phyloP scores from a whole-genome alignment of 495 filamentous ascomycete species.

The Parmelia sp. region DNA sequence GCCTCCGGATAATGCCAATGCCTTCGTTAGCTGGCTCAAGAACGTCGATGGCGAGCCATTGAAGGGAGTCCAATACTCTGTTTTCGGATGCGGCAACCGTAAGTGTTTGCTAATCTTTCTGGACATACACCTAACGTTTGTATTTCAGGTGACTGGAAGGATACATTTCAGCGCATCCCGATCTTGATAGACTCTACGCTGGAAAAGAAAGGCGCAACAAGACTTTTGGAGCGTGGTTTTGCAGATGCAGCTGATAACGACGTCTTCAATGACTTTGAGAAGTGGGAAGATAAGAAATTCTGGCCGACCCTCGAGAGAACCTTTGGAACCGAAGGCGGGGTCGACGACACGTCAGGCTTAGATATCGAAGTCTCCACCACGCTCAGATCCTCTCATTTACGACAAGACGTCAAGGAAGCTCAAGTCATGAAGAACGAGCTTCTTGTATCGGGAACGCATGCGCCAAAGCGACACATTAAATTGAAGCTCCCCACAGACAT shows the following conservation, averaged over 20 bases:
- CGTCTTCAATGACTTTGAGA: constrained; percentile 66
- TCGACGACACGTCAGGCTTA: constrained; percentile 26
- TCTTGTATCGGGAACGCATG: constrained; percentile 49
- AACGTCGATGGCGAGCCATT: constrained; percentile 45
- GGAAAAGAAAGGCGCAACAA: constrained; percentile 44
- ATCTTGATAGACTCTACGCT: constrained; percentile 53
- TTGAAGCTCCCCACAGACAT: constrained; percentile 59
- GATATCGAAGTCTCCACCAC: constrained; percentile 53
- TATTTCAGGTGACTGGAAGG: constrained; percentile 49
- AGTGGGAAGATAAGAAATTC: constrained; percentile 50
- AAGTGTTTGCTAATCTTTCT: constrained; percentile 17
- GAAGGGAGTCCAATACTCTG: constrained; percentile 52
- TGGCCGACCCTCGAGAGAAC: constrained; percentile 1
- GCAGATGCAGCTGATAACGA: constrained; percentile 57
- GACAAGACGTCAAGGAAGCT: constrained; percentile 60
- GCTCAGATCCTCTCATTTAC: constrained; percentile 52
- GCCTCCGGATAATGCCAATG: constrained; percentile 65
- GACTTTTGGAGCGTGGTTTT: constrained; percentile 50
- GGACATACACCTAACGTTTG: constrained; percentile 8
- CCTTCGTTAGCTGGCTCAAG: constrained; percentile 62
- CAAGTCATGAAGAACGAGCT: constrained; percentile 49
- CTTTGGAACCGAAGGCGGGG: constrained; percentile 1
- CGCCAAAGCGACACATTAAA: constrained; percentile 58
- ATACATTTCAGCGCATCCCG: constrained; percentile 68
- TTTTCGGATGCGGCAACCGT: constrained; percentile 59